Percentiles rank a stretch among this genome's conserved stretches.
Conservation (phyloP, 441 rosid genomes). For the Erysimum pusillum region DNA sequence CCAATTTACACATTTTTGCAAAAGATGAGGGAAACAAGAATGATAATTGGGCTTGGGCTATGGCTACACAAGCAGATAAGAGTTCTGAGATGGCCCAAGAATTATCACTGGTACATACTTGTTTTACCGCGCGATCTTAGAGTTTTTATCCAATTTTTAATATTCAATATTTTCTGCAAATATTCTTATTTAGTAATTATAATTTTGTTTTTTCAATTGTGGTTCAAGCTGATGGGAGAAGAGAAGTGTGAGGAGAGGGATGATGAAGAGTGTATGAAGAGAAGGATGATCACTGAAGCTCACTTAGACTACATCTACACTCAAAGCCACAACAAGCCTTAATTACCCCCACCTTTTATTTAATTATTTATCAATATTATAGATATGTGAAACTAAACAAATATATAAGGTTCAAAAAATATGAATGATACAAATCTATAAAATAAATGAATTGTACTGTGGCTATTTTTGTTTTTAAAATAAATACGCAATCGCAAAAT, state of each 20-base stretch:
- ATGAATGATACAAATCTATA: neutral
- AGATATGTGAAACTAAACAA: neutral
- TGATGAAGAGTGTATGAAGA: slow-evolving; percentile 68
- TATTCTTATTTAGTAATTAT: neutral
- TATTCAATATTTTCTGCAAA: neutral
- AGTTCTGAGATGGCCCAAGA: slow-evolving; percentile 40
- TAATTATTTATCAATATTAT: neutral
- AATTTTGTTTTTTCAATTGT: neutral
- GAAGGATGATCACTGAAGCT: slow-evolving; percentile 77
- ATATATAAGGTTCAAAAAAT: neutral
- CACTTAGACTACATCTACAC: slow-evolving; percentile 91
- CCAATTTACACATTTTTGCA: slow-evolving; percentile 1
- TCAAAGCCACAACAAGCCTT: slow-evolving; percentile 60
- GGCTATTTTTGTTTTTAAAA: no score
- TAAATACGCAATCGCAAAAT: no score
- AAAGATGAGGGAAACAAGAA: slow-evolving; percentile 22
- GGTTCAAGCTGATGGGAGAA: slow-evolving; percentile 63
- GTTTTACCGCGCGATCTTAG: neutral
- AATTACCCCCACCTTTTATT: neutral
- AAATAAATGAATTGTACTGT: neutral
- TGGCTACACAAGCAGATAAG: slow-evolving; percentile 23
- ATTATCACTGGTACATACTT: slow-evolving; percentile 6
- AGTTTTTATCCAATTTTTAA: neutral
- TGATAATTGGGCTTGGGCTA: slow-evolving; percentile 32
- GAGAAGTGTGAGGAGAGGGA: slow-evolving; percentile 58